phyloP scores from a whole-genome alignment of 208 protist species.

The Jaenimonas drosophilae region DNA sequence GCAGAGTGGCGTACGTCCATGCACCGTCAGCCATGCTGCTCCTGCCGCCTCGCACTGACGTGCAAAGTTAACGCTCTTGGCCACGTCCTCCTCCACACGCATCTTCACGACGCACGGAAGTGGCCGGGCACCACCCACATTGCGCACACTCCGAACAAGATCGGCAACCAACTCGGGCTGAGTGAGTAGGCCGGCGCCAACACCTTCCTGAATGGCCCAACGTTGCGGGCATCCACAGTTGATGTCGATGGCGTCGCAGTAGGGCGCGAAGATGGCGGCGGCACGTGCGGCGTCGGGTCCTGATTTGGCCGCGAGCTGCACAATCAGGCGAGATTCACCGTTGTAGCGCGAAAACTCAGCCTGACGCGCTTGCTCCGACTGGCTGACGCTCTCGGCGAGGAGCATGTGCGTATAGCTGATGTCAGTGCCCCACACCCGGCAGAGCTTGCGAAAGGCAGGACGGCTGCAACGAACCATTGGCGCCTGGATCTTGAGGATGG shows the following conservation, averaged over 20 bases:
- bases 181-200: conserved; percentile 62
- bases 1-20: conserved; percentile 65
- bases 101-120: conserved; percentile 81
- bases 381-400: conserved; percentile 70
- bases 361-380: conserved; percentile 55
- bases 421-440: conserved; percentile 57
- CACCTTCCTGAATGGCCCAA: conserved; percentile 76
- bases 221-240: conserved; percentile 92
- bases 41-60: conserved; percentile 72
- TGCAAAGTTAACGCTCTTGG: conserved; percentile 73
- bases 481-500: conserved; percentile 61
- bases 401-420: conserved; percentile 91
- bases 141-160: conserved; percentile 60
- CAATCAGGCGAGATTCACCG: conserved; percentile 60
- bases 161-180: conserved; percentile 70
- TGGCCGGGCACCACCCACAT: conserved; percentile 11
- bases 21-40: conserved; percentile 74
- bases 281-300: conserved; percentile 45
- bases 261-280: conserved; percentile 35
- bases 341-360: conserved; percentile 69
- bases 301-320: conserved; percentile 77
- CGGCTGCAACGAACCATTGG: conserved; percentile 92
- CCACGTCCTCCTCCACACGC: conserved; percentile 54
- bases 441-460: conserved; percentile 73
- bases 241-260: conserved; percentile 82